Conservation (phyloP, 2,329 filamentous ascomycete genomes). For the Beauveria sp. region DNA sequence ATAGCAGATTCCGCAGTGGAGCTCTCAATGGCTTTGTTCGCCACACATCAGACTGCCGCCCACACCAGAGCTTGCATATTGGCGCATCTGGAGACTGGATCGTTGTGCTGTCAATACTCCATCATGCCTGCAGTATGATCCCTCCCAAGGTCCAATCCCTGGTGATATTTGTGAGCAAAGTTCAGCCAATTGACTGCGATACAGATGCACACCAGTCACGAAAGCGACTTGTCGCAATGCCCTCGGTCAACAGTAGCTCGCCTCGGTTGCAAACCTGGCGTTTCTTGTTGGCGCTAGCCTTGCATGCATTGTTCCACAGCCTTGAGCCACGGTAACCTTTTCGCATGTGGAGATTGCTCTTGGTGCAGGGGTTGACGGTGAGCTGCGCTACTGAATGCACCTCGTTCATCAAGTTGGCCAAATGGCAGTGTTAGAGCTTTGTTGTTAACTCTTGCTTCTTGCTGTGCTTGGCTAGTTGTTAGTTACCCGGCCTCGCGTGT, state of each 20-base stretch:
- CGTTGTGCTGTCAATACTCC: background rate
- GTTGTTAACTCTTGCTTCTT: background rate
- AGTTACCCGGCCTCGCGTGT: background rate
- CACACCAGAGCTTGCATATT: background rate
- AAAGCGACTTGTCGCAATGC: background rate
- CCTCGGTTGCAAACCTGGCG: background rate
- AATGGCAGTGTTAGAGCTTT: background rate
- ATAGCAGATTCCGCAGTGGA: background rate
- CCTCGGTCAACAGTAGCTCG: background rate
- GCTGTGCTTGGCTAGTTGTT: background rate
- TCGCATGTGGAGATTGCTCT: background rate
- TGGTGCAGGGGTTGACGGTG: background rate
- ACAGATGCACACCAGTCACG: background rate
- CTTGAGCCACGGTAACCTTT: background rate
- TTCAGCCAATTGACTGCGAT: background rate
- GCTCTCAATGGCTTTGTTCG: background rate
- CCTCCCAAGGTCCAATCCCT: background rate
- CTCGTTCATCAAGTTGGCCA: slow-evolving; percentile 9
- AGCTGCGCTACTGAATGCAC: slow-evolving; percentile 8
- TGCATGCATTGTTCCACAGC: background rate
- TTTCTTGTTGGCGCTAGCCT: background rate
- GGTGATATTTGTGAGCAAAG: background rate
- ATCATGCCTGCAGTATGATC: background rate
- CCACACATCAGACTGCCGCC: background rate
- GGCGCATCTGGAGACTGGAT: slow-evolving; percentile 1